Evolutionary conservation across 2,329 filamentous ascomycete species (phyloP), one percentile per base, ranked within the genome.

Genomic region (Ascochyta clinopodiicola): DNA sequence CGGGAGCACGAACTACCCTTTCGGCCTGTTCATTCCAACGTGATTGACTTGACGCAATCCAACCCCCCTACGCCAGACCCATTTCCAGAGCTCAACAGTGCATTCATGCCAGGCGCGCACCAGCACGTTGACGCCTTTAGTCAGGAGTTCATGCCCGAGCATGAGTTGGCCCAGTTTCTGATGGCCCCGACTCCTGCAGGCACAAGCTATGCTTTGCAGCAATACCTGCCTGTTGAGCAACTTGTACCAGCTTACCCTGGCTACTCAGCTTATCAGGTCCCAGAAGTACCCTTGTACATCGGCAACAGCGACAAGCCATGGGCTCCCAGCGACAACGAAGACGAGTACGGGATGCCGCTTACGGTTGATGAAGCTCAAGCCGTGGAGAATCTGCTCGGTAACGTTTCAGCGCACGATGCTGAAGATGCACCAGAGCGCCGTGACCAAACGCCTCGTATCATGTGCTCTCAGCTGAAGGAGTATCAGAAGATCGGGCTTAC

Each of bases 401-500:
- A 69, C 31, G 71, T 75, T 31, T 58, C 67, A 47, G 63, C 62
- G 6, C 65, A 70, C 39, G 67, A 68, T 29, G 75, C 78, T 8
- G 70, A 73, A 35, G 76, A 79, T 15, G 66, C 78, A 37, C 75
- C 75, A 1, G 82, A 87, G 50, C 81, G 87, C 46, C 83, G 88
- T 15, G 86, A 89, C 54, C 84, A 84, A 22, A 92, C 89, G 0
- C 91, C 91, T 0, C 81, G 83, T 37, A 87, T 82, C 1, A 83
- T 96, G 68, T 85, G 81, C 55, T 86, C 85, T 53, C 79, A 82
- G 0, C 79, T 97, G 8, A 92, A 95, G 77, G 86, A 88, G 40
- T 92, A 96, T 67, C 93, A 97, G 70, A 88, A 90, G 64, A 79
- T 94, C 17, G 91, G 89, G 3, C 73, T 94, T 34, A 82, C 86